Conservation (phyloP, 176 grass and related monocot genomes). For the Cenchrus fungigraminus region DNA sequence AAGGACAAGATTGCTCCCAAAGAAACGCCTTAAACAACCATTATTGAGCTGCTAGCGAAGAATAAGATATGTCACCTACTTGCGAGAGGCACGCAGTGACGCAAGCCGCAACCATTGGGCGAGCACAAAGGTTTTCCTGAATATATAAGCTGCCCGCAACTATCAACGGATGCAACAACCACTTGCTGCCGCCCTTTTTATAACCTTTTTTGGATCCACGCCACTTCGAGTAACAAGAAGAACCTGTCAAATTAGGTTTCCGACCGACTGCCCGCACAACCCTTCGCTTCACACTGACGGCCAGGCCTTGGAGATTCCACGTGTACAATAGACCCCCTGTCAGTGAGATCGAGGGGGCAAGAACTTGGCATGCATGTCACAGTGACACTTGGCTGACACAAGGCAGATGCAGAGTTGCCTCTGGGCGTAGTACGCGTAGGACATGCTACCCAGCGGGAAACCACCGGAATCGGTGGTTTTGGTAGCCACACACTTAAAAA, state of each 20-base stretch:
- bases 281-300: background rate
- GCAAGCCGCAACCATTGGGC: conserved; percentile 27
- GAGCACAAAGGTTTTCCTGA: conserved; percentile 41
- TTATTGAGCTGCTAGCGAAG: background rate
- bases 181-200: conserved; percentile 17
- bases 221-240: background rate
- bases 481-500: background rate
- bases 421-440: background rate
- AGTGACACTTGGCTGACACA: background rate
- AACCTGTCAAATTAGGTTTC: background rate
- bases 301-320: background rate
- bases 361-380: background rate
- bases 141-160: conserved; percentile 42
- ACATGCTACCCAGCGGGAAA: conserved; percentile 38
- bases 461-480: conserved; percentile 21
- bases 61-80: conserved; percentile 33
- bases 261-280: too few relatives aligned
- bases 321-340: background rate
- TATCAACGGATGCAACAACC: conserved; percentile 30
- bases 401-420: background rate
- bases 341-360: background rate
- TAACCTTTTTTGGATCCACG: background rate
- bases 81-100: conserved; percentile 30
- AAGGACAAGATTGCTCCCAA: conserved; percentile 40
- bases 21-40: conserved; percentile 27